Evolutionary conservation across 2,329 filamentous ascomycete genomes (phyloP).

Genomic region (Ceratocystiopsis brevicomis): DNA sequence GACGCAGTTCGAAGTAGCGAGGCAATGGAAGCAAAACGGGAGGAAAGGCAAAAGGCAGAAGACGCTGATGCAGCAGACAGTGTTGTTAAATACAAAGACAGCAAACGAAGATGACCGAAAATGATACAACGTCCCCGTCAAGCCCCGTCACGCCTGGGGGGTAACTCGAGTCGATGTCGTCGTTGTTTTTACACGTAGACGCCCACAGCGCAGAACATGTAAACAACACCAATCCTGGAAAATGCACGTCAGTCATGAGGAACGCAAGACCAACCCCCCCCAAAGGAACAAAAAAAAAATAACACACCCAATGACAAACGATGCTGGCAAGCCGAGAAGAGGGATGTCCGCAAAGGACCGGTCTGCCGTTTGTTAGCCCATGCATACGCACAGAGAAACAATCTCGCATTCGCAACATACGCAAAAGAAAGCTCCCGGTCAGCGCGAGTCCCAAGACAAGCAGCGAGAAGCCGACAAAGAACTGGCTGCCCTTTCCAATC

Average conservation of each 20-base stretch:
- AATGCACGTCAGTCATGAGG: background rate
- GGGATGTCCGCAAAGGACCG: conserved; percentile 62
- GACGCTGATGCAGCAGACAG: too few relatives aligned
- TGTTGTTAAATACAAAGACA: background rate
- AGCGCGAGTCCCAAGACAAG: conserved; percentile 54
- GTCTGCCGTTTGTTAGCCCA: conserved; percentile 32
- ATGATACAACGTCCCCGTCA: background rate
- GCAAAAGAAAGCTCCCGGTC: conserved; percentile 67
- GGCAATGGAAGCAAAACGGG: too few relatives aligned
- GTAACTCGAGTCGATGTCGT: too few relatives aligned
- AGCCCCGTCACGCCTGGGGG: background rate
- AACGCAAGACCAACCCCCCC: background rate
- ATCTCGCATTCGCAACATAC: conserved; percentile 29
- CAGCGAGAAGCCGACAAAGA: conserved; percentile 60
- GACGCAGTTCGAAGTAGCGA: background rate
- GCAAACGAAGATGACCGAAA: background rate
- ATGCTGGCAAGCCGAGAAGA: conserved; percentile 67
- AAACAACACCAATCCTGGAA: conserved; percentile 76
- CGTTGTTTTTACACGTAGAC: conserved; percentile 64
- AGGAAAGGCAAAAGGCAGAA: too few relatives aligned
- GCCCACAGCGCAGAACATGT: conserved; percentile 97
- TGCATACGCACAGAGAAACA: background rate
- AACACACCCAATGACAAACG: conserved; percentile 72
- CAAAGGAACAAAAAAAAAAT: conserved; percentile 1
- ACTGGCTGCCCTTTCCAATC: conserved; percentile 68